Evolutionary conservation across 306 rosid species (phyloP), one percentile per base, ranked within the genome.

Genomic region (Lathyrus oleraceus): DNA sequence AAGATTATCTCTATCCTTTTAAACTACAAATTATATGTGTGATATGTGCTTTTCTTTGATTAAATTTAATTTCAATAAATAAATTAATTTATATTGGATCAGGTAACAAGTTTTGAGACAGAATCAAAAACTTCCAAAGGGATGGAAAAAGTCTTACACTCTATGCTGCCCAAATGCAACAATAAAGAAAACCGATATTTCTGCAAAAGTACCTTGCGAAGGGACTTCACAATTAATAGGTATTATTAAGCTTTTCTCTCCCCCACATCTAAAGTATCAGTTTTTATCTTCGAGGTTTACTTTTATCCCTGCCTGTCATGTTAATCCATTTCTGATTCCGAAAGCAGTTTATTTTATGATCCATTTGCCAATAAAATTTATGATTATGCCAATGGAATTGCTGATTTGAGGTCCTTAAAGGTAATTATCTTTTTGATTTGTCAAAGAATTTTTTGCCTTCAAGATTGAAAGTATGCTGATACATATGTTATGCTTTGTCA

Each of bases 141-240:
- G 64, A 74, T 65, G 56, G 77, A 82, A 69, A 63, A 11, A 9
- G 28, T 53, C 68, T 4, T 70, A 20, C 43, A 16, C 67, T 77
- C 87, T 25, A 54, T 70, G 65, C 67, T 69, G 71, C 89, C 96
- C 35, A 68, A 53, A 65, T 82, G 84, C 70, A 82, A 81, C 71
- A 71, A 67, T 27, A 57, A 69, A 72, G 72, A 78, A 58, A 92
- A 89, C 75, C 76, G 75, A 39, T 57, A 73, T 39, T 97, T 76
- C 61, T 85, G 86, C 86, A 85, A 79, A 82, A 88, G 81, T 81
- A 76, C 92, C 84, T 40, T 85, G 74, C 63, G 61, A 28, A 83
- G 98, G 74, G 98, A 94, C 82, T 94, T 88, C 82, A 94, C 97
- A 71, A 64, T 94, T 72, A 94, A 91, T 79, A 84, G 96, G 99